A percentile compares a stretch with the other conserved stretches of the same genome.
Conservation (phyloP, 148 eudicot species). For the Tetragonia tetragonoides region DNA sequence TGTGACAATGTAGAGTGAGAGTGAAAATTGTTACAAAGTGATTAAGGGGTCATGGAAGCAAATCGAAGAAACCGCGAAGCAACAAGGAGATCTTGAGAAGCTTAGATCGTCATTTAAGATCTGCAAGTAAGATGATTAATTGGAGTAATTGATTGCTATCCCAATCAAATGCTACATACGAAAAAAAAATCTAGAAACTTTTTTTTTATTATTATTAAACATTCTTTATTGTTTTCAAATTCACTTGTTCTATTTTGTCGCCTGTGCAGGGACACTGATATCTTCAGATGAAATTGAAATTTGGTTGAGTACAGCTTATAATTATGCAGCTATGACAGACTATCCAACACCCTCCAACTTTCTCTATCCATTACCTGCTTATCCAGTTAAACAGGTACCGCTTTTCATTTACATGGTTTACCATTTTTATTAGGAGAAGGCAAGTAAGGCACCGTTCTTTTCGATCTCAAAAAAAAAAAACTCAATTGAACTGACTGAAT, state of each 20-base stretch:
- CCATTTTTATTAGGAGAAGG: too few species aligned
- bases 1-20: conserved; percentile 49
- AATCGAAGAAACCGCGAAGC: conserved; percentile 57
- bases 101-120: conserved; percentile 69
- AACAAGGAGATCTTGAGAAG: conserved; percentile 50
- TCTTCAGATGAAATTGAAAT: conserved; percentile 26
- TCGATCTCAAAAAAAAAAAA: too few species aligned
- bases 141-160: too few species aligned
- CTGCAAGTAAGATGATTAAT: conserved; percentile 57
- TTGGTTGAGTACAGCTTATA: conserved; percentile 59
- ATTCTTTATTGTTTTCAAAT: background rate
- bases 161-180: too few species aligned
- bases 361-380: conserved; percentile 67
- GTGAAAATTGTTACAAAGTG: conserved; percentile 77
- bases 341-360: conserved; percentile 89
- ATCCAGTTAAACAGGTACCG: conserved; percentile 68
- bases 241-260: background rate
- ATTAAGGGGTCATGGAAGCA: conserved; percentile 77
- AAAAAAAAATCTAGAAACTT: too few species aligned
- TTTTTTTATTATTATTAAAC: too few species aligned
- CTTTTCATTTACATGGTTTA: too few species aligned
- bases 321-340: conserved; percentile 76
- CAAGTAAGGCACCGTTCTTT: too few species aligned
- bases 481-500: too few species aligned
- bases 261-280: conserved; percentile 28